Base-by-base conservation (phyloP, 176 grass and related monocot species). In the Dendrocalamus sinicus region DNA sequence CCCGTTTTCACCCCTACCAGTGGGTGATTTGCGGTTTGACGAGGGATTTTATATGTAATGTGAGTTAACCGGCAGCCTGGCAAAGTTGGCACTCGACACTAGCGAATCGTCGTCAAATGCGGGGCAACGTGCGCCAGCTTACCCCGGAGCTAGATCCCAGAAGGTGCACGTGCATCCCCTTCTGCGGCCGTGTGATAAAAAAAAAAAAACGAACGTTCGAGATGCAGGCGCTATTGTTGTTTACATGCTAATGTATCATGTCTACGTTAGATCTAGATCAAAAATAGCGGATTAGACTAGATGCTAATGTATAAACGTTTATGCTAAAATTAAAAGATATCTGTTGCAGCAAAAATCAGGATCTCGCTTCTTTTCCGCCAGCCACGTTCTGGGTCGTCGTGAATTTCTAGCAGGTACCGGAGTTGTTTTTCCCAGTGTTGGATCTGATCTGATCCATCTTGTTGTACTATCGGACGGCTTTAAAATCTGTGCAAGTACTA, bases 51-150 rank as follows among this genome's bases (percentile, higher is more conserved):
- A 10, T 7, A 22, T 3, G 8, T 8, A 5, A 7, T 16, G 17
- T 7, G 79, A 24, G 22, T 30, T n/a, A 40, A 51, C 74, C 73
- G 63, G 75, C 75, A 84, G 57, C 16, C 82, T 89, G 83, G 64
- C 88, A 26, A 67, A 20, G 58, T 44, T 41, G 39, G 54, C 77
- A 16, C 57, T 61, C 9, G 39, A 45, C 77, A 16, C 57, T 61
- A 16, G 12, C 67, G 45, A 73, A 72, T 61, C 37, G 67, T 46
- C 74, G 83, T 90, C 78, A 86, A 86, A 86, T 85, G 88, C 35
- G 44, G 44, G 78, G 78, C 83, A 86, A 86, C 83, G 67, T 86
- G 88, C 83, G 17, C 12, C 69, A 73, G 44, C 62, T 59, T n/a
- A 17, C 41, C 13, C 63, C 9, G 20, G 76, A 80, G 45, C 77